Evolutionary conservation across 2,329 filamentous ascomycete genomes (phyloP), one percentile per base, ranked within the genome.

Genomic region (Nemania serpens): DNA sequence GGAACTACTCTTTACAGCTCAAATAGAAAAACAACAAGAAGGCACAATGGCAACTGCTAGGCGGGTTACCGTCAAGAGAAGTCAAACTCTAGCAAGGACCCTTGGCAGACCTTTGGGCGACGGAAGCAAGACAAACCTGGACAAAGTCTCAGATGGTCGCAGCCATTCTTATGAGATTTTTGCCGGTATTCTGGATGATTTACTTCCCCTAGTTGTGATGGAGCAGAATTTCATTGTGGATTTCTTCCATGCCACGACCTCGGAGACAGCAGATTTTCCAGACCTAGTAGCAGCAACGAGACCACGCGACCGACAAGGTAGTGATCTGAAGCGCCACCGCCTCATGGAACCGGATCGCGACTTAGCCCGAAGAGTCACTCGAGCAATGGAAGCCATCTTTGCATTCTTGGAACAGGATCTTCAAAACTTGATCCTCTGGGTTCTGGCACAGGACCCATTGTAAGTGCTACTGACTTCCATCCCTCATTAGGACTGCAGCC

Each of bases 191-290:
- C 78, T 97, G 63, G 90, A 95, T 59, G 92, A 97, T 70, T 85
- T 95, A 65, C 79, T 93, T 46, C 91, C 90, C 5, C 82, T 96
- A 58, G 88, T 97, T 60, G 88, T 92, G 68, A 93, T 94, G 74
- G 95, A 99, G 76, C 94, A 99, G 74, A 98, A 97, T 73, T 99
- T 98, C 73, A 82, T 97, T 50, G 88, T 97, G n/a, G 92, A 96
- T 68, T 95, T 97, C 75, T 98, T 98, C 83, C 94, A 98, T 69
- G 87, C 95, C 25, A 91, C 90, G n/a, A 96, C 92, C 1, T 81
- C 94, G 29, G 89, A 93, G 69, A 88, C 87, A 37, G 77, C 85
- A 15, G 93, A 97, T 72, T 98, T 97, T 72, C 83, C 90, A 1
- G 95, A 98, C 66, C 84, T 89, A 2, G 89, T 97, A 17, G 81